Evolutionary conservation across 2,329 filamentous ascomycete genomes (phyloP).

Genomic region (Cytospora schulzeri): DNA sequence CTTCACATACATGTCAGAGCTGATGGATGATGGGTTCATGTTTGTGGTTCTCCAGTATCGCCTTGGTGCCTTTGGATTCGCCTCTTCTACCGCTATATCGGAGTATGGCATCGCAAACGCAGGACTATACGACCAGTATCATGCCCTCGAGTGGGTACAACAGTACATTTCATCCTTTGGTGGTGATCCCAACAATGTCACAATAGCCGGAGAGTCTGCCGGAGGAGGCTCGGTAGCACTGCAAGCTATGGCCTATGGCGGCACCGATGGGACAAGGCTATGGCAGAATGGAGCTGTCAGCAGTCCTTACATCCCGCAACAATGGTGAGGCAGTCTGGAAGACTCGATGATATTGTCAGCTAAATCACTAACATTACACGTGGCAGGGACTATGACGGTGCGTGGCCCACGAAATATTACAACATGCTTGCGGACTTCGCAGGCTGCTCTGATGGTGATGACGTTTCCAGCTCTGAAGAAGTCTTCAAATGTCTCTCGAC

Average conservation of each 20-base stretch:
- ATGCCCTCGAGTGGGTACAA: neutral
- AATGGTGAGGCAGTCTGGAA: neutral
- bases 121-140: neutral
- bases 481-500: constrained; percentile 32
- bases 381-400: neutral
- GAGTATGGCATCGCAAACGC: neutral
- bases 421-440: neutral
- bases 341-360: neutral
- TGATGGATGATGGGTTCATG: neutral
- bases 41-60: neutral
- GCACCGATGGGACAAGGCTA: neutral
- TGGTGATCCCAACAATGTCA: constrained; percentile 25
- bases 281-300: neutral
- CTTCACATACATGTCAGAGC: neutral
- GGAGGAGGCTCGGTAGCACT: neutral
- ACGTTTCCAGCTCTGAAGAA: neutral
- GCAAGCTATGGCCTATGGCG: neutral
- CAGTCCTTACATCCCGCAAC: neutral
- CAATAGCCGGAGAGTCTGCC: neutral
- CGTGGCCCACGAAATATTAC: neutral
- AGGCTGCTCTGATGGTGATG: neutral
- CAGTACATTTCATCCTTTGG: constrained; percentile 1
- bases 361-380: neutral
- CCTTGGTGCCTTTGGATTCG: neutral
- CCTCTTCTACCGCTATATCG: neutral